Evolutionary conservation across 2,329 filamentous ascomycete species (phyloP).

Genomic region (Penicillium sp.): DNA sequence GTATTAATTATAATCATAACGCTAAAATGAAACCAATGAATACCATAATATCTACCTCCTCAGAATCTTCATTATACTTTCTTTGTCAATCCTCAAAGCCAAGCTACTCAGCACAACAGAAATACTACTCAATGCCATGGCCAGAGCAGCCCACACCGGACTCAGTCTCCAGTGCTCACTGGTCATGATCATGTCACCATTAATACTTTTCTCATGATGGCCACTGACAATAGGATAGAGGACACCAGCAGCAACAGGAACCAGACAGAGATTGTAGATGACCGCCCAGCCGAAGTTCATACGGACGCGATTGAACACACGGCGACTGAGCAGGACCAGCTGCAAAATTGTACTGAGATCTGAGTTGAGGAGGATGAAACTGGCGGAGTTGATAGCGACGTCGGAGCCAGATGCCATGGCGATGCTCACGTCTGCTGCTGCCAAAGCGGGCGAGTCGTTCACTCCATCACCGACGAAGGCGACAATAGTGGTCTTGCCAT

Average conservation of each 20-base stretch:
- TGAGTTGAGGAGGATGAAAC: constrained; percentile 75
- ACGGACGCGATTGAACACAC: constrained; percentile 74
- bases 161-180: constrained; percentile 46
- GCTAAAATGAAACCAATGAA: neutral
- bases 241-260: constrained; percentile 78
- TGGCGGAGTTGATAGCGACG: constrained; percentile 76
- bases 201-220: constrained; percentile 33
- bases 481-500: constrained; percentile 50
- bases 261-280: constrained; percentile 73
- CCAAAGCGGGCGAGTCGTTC: constrained; percentile 79
- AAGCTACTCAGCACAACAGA: constrained; percentile 84
- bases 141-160: constrained; percentile 75
- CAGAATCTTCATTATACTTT: constrained; percentile 20
- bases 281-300: constrained; percentile 85
- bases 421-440: constrained; percentile 78
- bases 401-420: constrained; percentile 78
- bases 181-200: constrained; percentile 34
- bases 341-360: constrained; percentile 69
- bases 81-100: constrained; percentile 57
- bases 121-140: constrained; percentile 90
- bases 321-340: constrained; percentile 66
- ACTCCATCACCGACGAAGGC: constrained; percentile 87
- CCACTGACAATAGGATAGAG: constrained; percentile 61
- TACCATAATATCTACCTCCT: constrained; percentile 1
- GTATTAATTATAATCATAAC: neutral